phyloP scores from a whole-genome alignment of 345 rosid species.

The Lepidium aucheri region DNA sequence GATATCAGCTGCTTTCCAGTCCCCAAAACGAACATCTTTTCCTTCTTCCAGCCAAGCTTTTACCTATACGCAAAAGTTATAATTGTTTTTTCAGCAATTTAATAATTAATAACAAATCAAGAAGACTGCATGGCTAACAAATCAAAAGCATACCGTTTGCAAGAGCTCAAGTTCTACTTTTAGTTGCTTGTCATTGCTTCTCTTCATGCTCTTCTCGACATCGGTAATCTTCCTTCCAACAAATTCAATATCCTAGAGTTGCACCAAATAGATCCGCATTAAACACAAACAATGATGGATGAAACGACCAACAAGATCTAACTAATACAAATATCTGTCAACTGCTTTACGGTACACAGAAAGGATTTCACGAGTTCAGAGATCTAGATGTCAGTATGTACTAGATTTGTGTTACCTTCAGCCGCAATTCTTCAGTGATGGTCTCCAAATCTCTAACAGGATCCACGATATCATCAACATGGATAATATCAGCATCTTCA shows the following conservation, averaged over 20 bases:
- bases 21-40: slow-evolving; percentile 89
- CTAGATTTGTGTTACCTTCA: slow-evolving; percentile 48
- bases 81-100: background rate
- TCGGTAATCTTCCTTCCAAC: slow-evolving; percentile 74
- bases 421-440: slow-evolving; percentile 70
- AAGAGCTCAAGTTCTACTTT: slow-evolving; percentile 72
- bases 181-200: slow-evolving; percentile 94
- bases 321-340: background rate
- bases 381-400: background rate
- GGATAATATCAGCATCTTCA: slow-evolving; percentile 92
- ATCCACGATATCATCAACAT: slow-evolving; percentile 88
- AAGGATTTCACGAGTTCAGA: background rate
- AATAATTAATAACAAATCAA: background rate
- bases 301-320: background rate
- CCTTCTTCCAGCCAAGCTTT: slow-evolving; percentile 77
- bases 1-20: slow-evolving; percentile 94
- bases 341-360: background rate
- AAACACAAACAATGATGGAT: background rate
- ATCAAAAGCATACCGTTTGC: slow-evolving; percentile 17
- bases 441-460: slow-evolving; percentile 93
- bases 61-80: slow-evolving; percentile 41
- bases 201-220: slow-evolving; percentile 95
- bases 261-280: background rate
- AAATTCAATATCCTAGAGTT: slow-evolving; percentile 78
- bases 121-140: background rate